Evolutionary conservation across 2,329 filamentous ascomycete genomes (phyloP).

Genomic region (Lachnellula cervina): DNA sequence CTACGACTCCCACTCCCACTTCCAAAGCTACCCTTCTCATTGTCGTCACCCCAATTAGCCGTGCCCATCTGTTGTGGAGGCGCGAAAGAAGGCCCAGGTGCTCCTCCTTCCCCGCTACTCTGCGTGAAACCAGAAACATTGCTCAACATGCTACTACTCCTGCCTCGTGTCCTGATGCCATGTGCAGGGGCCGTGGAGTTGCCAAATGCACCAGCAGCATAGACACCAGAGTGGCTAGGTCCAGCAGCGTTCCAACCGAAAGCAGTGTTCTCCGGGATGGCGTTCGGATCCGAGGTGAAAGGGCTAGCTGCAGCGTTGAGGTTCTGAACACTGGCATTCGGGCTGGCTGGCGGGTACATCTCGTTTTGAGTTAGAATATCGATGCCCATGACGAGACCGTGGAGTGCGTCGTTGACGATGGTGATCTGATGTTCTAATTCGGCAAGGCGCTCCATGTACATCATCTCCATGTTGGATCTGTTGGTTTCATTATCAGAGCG

Average conservation of each 20-base stretch:
- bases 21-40: conserved; percentile 18
- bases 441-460: conserved; percentile 23
- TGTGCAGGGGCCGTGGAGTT: conserved; percentile 7
- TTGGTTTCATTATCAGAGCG: conserved; percentile 25
- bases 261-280: conserved; percentile 13
- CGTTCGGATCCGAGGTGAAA: conserved; percentile 2
- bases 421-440: conserved; percentile 13
- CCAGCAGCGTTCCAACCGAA: conserved; percentile 24
- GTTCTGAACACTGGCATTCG: conserved; percentile 17
- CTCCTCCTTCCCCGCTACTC: conserved; percentile 43
- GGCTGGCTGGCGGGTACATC: conserved; percentile 17
- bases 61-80: conserved; percentile 8
- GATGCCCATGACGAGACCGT: conserved; percentile 9
- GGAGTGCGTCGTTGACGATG: conserved; percentile 10
- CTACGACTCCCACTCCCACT: conserved; percentile 22
- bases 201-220: conserved; percentile 5
- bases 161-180: conserved; percentile 38
- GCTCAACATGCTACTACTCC: conserved; percentile 63
- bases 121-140: conserved; percentile 64
- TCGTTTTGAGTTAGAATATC: conserved; percentile 5
- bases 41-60: conserved; percentile 16
- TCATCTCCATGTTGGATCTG: conserved; percentile 22
- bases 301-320: conserved; percentile 6
- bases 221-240: conserved; percentile 7
- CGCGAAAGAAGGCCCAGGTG: conserved; percentile 1